Percentiles rank a stretch among this genome's conserved stretches.
These are phyloP conservation scores for Peziza echinospora DNA, from an alignment of 495 filamentous ascomycete genomes.

Conservation along the genomic window DNA sequence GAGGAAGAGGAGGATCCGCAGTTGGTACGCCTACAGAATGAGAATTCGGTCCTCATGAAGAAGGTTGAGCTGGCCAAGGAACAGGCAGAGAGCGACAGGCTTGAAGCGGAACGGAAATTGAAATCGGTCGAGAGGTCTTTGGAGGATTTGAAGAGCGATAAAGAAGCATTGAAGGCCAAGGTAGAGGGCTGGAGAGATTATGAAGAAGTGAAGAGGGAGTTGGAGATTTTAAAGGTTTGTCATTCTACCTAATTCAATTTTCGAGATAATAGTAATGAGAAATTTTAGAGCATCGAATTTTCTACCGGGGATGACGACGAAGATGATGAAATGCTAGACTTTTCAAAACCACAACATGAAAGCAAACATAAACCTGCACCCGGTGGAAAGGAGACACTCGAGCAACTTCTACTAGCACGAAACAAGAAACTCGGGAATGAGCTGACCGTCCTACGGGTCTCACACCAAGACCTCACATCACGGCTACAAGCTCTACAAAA, in stretches of 20 bases:
- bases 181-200: slow-evolving; percentile 85
- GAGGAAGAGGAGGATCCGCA: slow-evolving; percentile 59
- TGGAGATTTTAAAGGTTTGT: slow-evolving; percentile 70
- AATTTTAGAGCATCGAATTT: slow-evolving; percentile 67
- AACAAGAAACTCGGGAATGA: slow-evolving; percentile 94
- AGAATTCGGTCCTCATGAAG: slow-evolving; percentile 74
- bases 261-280: background rate
- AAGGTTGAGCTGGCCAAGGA: slow-evolving; percentile 64
- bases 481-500: slow-evolving; percentile 62
- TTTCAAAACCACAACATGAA: slow-evolving; percentile 18
- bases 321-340: slow-evolving; percentile 17
- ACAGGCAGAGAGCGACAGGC: slow-evolving; percentile 59
- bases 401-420: slow-evolving; percentile 72
- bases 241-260: background rate
- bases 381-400: slow-evolving; percentile 50
- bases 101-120: slow-evolving; percentile 48
- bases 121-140: slow-evolving; percentile 53
- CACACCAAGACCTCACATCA: slow-evolving; percentile 72
- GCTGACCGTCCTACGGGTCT: slow-evolving; percentile 62
- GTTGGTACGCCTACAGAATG: slow-evolving; percentile 65
- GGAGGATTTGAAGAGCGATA: slow-evolving; percentile 40
- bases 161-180: slow-evolving; percentile 50
- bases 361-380: slow-evolving; percentile 5
- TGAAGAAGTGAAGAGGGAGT: slow-evolving; percentile 81
- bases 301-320: slow-evolving; percentile 74